These are phyloP conservation scores for Hyphodiscus hymeniophilus DNA, from an alignment of 495 filamentous ascomycete genomes.

Conservation along the genomic window DNA sequence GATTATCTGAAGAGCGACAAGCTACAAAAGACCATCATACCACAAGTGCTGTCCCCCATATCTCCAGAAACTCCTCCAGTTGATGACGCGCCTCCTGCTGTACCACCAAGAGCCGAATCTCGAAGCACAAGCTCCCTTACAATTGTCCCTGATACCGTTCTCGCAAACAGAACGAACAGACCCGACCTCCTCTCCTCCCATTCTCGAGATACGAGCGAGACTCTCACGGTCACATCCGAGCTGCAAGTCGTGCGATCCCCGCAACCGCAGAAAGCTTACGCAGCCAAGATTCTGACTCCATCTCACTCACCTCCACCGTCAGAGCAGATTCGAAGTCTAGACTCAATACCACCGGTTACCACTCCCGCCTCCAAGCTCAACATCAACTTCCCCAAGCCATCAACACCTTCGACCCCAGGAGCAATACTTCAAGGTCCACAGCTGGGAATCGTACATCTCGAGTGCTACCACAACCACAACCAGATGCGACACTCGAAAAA, in stretches of 20 bases:
- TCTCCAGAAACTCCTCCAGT: constrained; percentile 14
- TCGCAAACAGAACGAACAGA: background rate
- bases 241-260: constrained; percentile 9
- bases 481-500: constrained; percentile 19
- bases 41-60: constrained; percentile 3
- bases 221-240: constrained; percentile 19
- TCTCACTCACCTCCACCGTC: constrained; percentile 67
- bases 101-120: constrained; percentile 12
- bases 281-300: constrained; percentile 21
- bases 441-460: constrained; percentile 13
- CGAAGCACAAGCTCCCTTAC: constrained; percentile 1
- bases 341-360: constrained; percentile 10
- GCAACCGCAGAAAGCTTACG: constrained; percentile 12
- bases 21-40: background rate
- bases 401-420: constrained; percentile 2
- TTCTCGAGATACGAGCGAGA: constrained; percentile 15
- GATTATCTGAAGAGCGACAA: constrained; percentile 17
- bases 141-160: background rate
- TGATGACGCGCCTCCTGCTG: constrained; percentile 9
- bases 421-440: constrained; percentile 7
- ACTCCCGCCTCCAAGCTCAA: background rate
- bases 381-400: constrained; percentile 10
- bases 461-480: constrained; percentile 22
- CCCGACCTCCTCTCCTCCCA: constrained; percentile 1
- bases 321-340: constrained; percentile 39